Base-by-base conservation (phyloP, 176 grass and related monocot species). In the Raddia guianensis region DNA sequence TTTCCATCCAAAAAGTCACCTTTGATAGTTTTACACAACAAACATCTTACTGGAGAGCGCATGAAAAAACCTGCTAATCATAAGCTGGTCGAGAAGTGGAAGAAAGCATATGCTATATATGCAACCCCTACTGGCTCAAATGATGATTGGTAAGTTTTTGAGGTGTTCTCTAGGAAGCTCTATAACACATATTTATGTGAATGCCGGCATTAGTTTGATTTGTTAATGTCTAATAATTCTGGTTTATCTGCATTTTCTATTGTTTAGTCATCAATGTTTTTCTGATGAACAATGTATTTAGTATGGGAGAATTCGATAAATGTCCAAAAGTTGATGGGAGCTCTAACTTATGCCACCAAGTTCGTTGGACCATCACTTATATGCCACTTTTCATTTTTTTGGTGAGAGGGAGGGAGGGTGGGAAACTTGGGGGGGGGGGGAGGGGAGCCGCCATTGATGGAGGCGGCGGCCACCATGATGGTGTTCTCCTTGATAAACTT, bases 41-140 rank as follows among this genome's bases (percentile, higher is more conserved):
- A 59, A 78, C 87, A 89, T 65, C 91, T 93, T 16, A 79, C 33
- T 43, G 91, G 82, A 80, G 79, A 82, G 48, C 80, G 9, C 49
- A 85, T 90, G 77, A 80, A 68, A 45, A 87, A 80, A 66, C 85
- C 82, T 80, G 15, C 66, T 14, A 82, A 68, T 74, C 46, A 62
- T 4, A 93, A 87, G 74, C 43, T 90, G 51, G 83, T 85, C 18
- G 68, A 82, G 37, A 90, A 90, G 73, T 93, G 91, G 91, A 90
- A 82, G 75, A 76, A 83, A 68, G 76, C 71, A 70, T 64, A 79
- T 94, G 81, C 86, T 84, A 68, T 94, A 59, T 94, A 91, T 84
- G 83, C 81, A 71, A 94, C 92, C 43, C 92, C 92, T 76, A 94
- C 86, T 65, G 71, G 80, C n/a, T 91, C 89, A 73, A 94, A 94